These are phyloP conservation scores for Trichoderma aggressivum DNA, from an alignment of 2,329 filamentous ascomycete genomes.

Conservation along the genomic window DNA sequence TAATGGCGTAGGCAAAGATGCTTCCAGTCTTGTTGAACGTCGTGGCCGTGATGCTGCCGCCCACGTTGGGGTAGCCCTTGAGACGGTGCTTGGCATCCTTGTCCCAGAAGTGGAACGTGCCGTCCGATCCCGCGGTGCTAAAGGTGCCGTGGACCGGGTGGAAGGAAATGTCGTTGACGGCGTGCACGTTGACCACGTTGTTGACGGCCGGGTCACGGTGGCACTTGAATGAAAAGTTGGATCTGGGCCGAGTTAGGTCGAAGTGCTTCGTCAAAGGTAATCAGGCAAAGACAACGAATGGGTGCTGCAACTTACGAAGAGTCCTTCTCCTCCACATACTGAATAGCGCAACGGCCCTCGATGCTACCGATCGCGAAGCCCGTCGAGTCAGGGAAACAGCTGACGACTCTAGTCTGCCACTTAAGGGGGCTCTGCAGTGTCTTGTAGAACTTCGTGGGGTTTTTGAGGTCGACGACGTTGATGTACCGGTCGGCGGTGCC, in stretches of 20 bases:
- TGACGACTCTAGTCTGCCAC: conserved; percentile 95
- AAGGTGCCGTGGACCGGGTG: conserved; percentile 98
- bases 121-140: conserved; percentile 90
- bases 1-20: conserved; percentile 85
- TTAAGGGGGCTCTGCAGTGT: conserved; percentile 93
- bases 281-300: neutral
- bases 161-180: conserved; percentile 97
- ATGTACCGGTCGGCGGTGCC: conserved; percentile 95
- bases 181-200: conserved; percentile 84
- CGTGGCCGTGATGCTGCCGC: conserved; percentile 83
- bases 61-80: conserved; percentile 82
- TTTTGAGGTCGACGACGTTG: conserved; percentile 86
- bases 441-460: conserved; percentile 92
- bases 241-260: conserved; percentile 49
- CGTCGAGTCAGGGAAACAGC: conserved; percentile 86
- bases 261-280: too few relatives aligned
- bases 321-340: conserved; percentile 97
- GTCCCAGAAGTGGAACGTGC: conserved; percentile 97
- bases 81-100: conserved; percentile 85
- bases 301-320: conserved; percentile 49
- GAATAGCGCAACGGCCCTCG: conserved; percentile 94
- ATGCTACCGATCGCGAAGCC: conserved; percentile 96
- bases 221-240: conserved; percentile 99
- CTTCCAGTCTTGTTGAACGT: conserved; percentile 84
- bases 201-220: conserved; percentile 77